Evolutionary conservation across 2,329 filamentous ascomycete species (phyloP), one percentile per base, ranked within the genome.

Genomic region (Chrysoporthe puriensis): DNA sequence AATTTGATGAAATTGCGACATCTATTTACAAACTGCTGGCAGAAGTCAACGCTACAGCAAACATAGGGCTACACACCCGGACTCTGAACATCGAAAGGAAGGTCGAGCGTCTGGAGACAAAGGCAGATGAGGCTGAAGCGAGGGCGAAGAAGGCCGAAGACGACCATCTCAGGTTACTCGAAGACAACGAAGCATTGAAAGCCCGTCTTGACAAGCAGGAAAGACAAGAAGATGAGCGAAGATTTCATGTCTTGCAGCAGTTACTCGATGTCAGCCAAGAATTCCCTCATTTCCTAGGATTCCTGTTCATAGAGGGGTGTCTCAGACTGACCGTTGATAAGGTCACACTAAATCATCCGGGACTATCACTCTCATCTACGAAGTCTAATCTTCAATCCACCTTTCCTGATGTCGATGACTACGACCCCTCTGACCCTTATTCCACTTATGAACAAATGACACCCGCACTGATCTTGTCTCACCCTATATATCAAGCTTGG

Each of bases 1-100:
- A 56, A 14, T 64, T 64, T 13, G 52, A 64, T 34, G 40, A 64
- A 7, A 26, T 46, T 46, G 62, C 62, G 18, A 48, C 58, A 21
- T 46, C 11, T n/a, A 64, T 64, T 9, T 64, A 64, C 48, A 52
- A 57, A 57, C 7, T 57, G 6, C 54, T 64, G 11, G 62, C 52
- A 14, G 62, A 64, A n/a, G 42, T 64, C 11, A 64, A 64, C 6
- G 62, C 52, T 5, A 57, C 40, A 34, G 62, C 62, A n/a, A 57
- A 44, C 21, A 13, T 57, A 11, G 36, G 62, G 21, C 21, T 64
- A 4, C 62, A 64, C 54, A 16, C 50, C 16, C 50, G 62, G 14
- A n/a, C 52, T 13, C 62, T 43, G 2, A 64, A n/a, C 52, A 64
- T 64, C 40, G 42, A 46, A 26, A n/a, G 54, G 9, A 4, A n/a